phyloP scores from a whole-genome alignment of 2,329 filamentous ascomycete genomes.

The Fusarium penzigii region DNA sequence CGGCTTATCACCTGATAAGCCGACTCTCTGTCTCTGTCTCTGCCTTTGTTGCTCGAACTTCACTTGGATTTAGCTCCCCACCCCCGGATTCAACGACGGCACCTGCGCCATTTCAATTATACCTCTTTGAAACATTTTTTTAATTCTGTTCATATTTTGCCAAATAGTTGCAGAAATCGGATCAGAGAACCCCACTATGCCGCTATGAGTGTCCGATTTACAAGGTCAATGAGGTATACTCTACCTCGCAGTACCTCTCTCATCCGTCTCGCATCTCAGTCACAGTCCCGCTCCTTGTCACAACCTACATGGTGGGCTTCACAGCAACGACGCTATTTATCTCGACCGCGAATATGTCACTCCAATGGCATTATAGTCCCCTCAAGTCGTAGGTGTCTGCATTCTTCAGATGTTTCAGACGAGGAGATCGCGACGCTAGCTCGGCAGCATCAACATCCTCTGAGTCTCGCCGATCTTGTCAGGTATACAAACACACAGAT shows the following conservation, averaged over 20 bases:
- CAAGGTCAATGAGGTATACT: constrained; percentile 25
- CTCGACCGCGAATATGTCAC: constrained; percentile 8
- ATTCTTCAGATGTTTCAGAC: constrained; percentile 53
- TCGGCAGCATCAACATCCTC: constrained; percentile 72
- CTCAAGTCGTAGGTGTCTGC: constrained; percentile 13
- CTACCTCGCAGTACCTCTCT: constrained; percentile 16
- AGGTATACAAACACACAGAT: constrained; percentile 55
- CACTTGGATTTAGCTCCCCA: too few species aligned
- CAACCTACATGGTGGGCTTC: background rate
- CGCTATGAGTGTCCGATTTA: constrained; percentile 23
- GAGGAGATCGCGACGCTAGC: constrained; percentile 79
- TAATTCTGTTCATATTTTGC: background rate
- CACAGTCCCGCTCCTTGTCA: constrained; percentile 2
- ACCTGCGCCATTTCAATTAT: too few species aligned
- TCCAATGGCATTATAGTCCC: background rate
- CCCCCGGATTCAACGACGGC: too few species aligned
- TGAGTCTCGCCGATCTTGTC: constrained; percentile 86
- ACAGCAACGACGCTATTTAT: constrained; percentile 4
- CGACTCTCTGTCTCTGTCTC: background rate
- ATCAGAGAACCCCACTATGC: constrained; percentile 9
- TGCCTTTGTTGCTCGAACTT: too few species aligned
- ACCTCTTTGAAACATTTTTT: background rate
- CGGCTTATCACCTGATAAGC: constrained; percentile 1
- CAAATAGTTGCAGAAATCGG: background rate
- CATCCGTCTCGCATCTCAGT: constrained; percentile 8